Base-by-base conservation (phyloP, 345 rosid species). In the Dovyalis caffra region DNA sequence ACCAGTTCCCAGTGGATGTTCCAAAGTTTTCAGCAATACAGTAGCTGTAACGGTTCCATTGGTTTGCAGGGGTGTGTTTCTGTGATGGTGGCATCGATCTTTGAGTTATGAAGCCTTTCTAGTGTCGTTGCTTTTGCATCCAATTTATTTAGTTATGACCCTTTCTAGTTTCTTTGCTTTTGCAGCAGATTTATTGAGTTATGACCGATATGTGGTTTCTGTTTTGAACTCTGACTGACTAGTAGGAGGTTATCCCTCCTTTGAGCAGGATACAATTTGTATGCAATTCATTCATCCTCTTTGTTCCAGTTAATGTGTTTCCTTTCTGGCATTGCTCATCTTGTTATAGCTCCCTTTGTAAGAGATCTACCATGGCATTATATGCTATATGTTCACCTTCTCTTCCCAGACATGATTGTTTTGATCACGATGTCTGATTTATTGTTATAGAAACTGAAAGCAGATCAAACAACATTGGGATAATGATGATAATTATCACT, bases 1-100 rank as follows among this genome's bases (percentile, higher is more conserved):
- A 83, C 62, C 49, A 80, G 15, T 85, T 85, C 80, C 88, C 87
- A 0, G 83, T 82, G 31, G 86, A 85, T 49, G 82, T 82, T 62
- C 85, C 86, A 6, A 83, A 66, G 29, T 38, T 81, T 37, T 77
- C 86, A 21, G 64, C 82, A 66, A 51, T 87, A 74, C 32, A 51
- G 28, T 57, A 38, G 47, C 8, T 14, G 28, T n/a, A 47, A 28
- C 1, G 23, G 9, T 66, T 26, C 15, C 53, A 37, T 64, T 64
- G 35, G 28, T 65, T 65, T 4, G 18, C 29, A 65, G 68, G 68
- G 45, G 12, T 56, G 0, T n/a, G 68, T 33, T 33, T 35, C 45
- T 15, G 47, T 21, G 15, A 35, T 65, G 43, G 16, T 21, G 10
- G 26, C 68, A n/a, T 21, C 25, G 35, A 21, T 35, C 20, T 21